Conservation (phyloP, 176 grass and related monocot species). For the Panicum miliaceum region DNA sequence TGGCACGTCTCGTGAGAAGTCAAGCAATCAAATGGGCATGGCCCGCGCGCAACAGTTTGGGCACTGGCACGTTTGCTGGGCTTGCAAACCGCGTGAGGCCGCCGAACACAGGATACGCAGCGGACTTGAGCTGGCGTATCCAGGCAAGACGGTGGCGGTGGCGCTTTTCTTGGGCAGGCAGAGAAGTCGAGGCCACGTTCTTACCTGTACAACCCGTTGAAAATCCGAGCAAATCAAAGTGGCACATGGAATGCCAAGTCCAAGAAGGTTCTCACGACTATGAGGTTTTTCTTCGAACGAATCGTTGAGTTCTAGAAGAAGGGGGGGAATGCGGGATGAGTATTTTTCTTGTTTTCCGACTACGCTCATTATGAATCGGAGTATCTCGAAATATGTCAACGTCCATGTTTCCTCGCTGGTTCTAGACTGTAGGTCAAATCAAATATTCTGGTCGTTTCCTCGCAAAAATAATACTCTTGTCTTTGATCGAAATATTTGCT, state of each 20-base stretch:
- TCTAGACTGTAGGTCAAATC: background rate
- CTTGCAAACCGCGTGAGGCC: constrained; percentile 31
- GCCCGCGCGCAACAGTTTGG: background rate
- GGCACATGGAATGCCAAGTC: constrained; percentile 9
- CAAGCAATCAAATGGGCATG: background rate
- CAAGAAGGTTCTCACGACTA: constrained; percentile 25
- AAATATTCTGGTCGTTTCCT: background rate
- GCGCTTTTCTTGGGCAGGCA: background rate
- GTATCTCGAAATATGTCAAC: background rate
- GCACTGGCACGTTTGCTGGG: constrained; percentile 4
- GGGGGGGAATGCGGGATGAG: background rate
- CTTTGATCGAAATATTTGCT: background rate
- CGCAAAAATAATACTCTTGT: too few relatives aligned
- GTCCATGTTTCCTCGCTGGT: background rate
- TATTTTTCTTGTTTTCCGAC: background rate
- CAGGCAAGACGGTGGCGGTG: constrained; percentile 28
- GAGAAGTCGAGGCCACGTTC: constrained; percentile 2
- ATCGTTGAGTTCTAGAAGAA: background rate
- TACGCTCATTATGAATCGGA: background rate
- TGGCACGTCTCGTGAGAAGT: background rate
- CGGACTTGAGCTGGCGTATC: constrained; percentile 12
- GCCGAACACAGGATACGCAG: background rate
- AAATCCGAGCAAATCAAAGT: background rate
- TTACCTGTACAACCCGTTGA: background rate
- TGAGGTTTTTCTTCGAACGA: background rate